Evolutionary conservation across 805 yeast species (phyloP).

Genomic region (Cyberlindnera mississippiensis): DNA sequence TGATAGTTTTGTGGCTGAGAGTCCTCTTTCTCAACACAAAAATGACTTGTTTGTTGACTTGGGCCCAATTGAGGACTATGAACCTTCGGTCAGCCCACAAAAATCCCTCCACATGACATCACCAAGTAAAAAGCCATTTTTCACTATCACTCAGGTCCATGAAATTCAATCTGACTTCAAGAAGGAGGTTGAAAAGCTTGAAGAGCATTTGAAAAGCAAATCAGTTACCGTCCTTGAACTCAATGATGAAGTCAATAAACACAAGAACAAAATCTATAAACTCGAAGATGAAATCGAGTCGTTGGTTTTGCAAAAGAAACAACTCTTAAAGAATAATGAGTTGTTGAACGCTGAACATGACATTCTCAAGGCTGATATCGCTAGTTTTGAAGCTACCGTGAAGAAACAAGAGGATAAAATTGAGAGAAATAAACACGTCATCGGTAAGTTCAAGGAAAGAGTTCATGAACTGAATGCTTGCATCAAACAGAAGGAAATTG

Average conservation of each 20-base stretch:
- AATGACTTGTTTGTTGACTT: constrained; percentile 8
- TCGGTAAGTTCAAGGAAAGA: constrained; percentile 22
- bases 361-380: constrained; percentile 19
- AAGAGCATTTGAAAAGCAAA: constrained; percentile 20
- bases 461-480: constrained; percentile 13
- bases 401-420: constrained; percentile 16
- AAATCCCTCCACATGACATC: constrained; percentile 9
- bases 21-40: constrained; percentile 18
- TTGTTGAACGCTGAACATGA: constrained; percentile 20
- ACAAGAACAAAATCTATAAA: constrained; percentile 17
- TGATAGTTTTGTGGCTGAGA: constrained; percentile 17
- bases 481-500: constrained; percentile 9
- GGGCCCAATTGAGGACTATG: constrained; percentile 7
- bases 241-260: constrained; percentile 14
- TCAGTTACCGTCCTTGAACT: constrained; percentile 13
- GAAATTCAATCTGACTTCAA: constrained; percentile 27
- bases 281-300: constrained; percentile 21
- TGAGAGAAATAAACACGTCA: constrained; percentile 14
- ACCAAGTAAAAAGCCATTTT: constrained; percentile 27
- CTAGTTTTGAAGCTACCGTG: constrained; percentile 11
- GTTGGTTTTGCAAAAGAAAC: constrained; percentile 17
- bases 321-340: constrained; percentile 18
- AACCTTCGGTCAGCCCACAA: constrained; percentile 10
- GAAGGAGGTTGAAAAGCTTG: constrained; percentile 21
- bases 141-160: constrained; percentile 27